Evolutionary conservation across 2,329 filamentous ascomycete genomes (phyloP).

Genomic region (Hymenoscyphus occultus): DNA sequence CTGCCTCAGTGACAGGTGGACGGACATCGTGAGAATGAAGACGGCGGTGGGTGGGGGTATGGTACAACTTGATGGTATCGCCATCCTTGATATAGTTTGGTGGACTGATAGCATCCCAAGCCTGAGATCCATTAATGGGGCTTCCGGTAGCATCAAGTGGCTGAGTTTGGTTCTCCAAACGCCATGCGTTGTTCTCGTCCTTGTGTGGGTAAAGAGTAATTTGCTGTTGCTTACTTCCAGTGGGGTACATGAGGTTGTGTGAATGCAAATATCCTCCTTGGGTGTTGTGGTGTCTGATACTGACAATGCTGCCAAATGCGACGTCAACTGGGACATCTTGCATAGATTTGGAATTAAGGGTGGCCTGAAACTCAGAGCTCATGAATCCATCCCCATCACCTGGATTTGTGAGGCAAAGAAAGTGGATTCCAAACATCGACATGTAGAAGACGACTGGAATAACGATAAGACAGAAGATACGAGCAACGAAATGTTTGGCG

Average conservation of each 20-base stretch:
- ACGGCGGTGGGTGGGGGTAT: conserved; percentile 77
- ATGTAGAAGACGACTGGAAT: conserved; percentile 90
- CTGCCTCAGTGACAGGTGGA: conserved; percentile 77
- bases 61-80: conserved; percentile 77
- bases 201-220: conserved; percentile 98
- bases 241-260: conserved; percentile 95
- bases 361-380: conserved; percentile 98
- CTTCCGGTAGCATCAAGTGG: conserved; percentile 74
- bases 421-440: conserved; percentile 96
- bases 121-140: conserved; percentile 73
- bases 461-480: conserved; percentile 85
- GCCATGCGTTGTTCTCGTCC: conserved; percentile 95
- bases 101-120: conserved; percentile 75
- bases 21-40: conserved; percentile 96
- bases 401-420: conserved; percentile 86
- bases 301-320: conserved; percentile 80
- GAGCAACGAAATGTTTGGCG: conserved; percentile 91
- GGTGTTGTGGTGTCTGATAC: conserved; percentile 90
- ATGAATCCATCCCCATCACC: conserved; percentile 99
- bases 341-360: conserved; percentile 95
- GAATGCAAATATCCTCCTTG: conserved; percentile 98
- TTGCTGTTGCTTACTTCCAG: conserved; percentile 96
- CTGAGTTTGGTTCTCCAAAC: conserved; percentile 94
- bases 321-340: conserved; percentile 91
- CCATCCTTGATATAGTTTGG: conserved; percentile 73